Base-by-base conservation (phyloP, 1,284 basidiomycete species). In the Apiotrichum laibachii region DNA sequence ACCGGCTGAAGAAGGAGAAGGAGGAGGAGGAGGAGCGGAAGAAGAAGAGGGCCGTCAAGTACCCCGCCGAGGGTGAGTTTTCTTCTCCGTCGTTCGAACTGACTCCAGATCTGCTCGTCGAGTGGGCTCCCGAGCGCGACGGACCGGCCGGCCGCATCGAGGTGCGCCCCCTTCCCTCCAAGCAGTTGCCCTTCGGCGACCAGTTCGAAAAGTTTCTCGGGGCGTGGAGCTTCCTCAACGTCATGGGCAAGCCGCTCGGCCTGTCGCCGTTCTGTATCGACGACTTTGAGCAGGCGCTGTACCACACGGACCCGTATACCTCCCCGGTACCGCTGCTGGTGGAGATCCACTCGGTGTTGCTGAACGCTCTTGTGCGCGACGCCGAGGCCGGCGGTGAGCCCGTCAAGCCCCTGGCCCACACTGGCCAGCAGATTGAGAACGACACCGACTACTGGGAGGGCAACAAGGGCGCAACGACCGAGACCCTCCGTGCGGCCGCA, bases 191-290 rank as follows among this genome's bases (percentile, higher is more conserved):
- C 0, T 92, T 93, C 71, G 87, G 87, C 5, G 85, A 85, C 11
- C 81, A 85, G 9, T 94, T 96, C 65, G 93, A 96, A 72, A 80
- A 83, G 19, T 91, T 97, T 76, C 78, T 98, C 48, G 86, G 89
- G 83, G 81, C 85, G 19, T 99, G 93, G 91, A 92, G 90, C 75
- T 96, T 96, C 76, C 79, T 98, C 65, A 87, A 90, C 59, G 87
- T 92, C 56, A 92, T 92, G 77, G 91, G 92, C 90, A 87, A 89
- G 82, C 87, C 93, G 2, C 82, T 99, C 16, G 86, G 88, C 63
- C 79, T 99, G 12, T 95, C 94, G n/a, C 81, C 87, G 12, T 92
- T 98, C 74, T 89, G 92, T 0, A 81, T 98, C 68, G 96, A 99
- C 75, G 96, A 98, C 68, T 92, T 89, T 72, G 92, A 95, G 72